A percentile compares a stretch with the other conserved stretches of the same genome.
Evolutionary conservation across 1,284 basidiomycete genomes (phyloP).

Genomic region (Apiotrichum brassicae): DNA sequence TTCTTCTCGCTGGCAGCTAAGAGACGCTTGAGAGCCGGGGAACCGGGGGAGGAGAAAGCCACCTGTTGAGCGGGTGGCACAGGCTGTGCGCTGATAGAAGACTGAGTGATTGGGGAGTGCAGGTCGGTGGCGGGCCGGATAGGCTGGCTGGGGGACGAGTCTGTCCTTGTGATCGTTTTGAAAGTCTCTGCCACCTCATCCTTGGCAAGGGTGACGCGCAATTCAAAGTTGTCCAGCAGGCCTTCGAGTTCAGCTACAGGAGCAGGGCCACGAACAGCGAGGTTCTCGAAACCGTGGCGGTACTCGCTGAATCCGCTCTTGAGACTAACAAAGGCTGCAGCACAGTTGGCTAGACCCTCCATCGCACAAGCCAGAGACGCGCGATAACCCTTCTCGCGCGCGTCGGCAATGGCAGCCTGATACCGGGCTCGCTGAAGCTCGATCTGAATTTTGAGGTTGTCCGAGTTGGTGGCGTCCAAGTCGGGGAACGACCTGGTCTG

Average conservation of each 20-base stretch:
- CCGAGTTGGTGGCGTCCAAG: slow-evolving; percentile 64
- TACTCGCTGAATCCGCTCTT: slow-evolving; percentile 67
- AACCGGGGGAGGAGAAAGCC: neutral
- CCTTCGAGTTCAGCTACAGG: neutral
- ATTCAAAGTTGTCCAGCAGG: neutral
- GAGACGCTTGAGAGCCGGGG: slow-evolving; percentile 11
- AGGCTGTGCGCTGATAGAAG: neutral
- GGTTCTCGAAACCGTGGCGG: neutral
- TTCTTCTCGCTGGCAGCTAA: slow-evolving; percentile 5
- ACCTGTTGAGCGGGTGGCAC: neutral
- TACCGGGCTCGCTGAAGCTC: slow-evolving; percentile 63
- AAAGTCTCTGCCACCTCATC: slow-evolving; percentile 3
- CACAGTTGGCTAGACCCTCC: slow-evolving; percentile 54
- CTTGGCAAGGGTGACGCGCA: neutral
- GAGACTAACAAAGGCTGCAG: slow-evolving; percentile 60
- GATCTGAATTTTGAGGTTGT: slow-evolving; percentile 67
- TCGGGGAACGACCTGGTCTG: slow-evolving; percentile 67
- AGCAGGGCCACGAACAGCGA: neutral
- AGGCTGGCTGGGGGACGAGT: neutral
- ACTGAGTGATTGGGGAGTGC: too few relatives aligned
- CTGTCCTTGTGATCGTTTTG: neutral
- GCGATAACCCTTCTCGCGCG: slow-evolving; percentile 61
- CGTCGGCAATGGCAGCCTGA: slow-evolving; percentile 63
- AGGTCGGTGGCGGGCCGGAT: slow-evolving; percentile 1
- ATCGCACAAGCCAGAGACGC: slow-evolving; percentile 62